These are phyloP conservation scores for Papiliotrema flavescens DNA, from an alignment of 1,284 basidiomycete genomes.

Conservation along the genomic window DNA sequence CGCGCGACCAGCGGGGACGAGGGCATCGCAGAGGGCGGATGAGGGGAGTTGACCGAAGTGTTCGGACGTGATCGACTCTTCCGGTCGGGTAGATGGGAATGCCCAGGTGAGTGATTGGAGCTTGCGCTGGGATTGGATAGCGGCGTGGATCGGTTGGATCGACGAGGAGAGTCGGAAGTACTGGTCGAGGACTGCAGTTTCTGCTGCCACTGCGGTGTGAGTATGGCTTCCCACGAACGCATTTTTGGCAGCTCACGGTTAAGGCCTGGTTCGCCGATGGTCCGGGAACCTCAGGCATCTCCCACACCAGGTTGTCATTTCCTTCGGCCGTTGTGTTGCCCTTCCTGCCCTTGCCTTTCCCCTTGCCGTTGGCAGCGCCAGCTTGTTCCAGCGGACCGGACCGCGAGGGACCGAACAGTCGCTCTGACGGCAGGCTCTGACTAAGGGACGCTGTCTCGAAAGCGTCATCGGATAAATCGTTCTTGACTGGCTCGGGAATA, in stretches of 20 bases:
- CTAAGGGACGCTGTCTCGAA: constrained; percentile 24
- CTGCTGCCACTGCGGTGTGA: constrained; percentile 37
- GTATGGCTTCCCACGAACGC: constrained; percentile 1
- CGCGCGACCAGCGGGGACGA: constrained; percentile 13
- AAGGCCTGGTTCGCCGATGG: constrained; percentile 17
- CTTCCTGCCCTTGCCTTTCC: constrained; percentile 10
- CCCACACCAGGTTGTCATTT: constrained; percentile 36
- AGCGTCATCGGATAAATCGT: neutral
- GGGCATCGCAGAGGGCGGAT: neutral
- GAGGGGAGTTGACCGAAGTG: neutral
- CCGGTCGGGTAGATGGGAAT: neutral
- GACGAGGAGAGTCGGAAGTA: constrained; percentile 3
- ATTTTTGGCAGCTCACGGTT: constrained; percentile 21
- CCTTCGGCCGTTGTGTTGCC: constrained; percentile 7
- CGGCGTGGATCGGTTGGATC: constrained; percentile 4
- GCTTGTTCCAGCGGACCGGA: neutral
- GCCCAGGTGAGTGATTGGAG: neutral
- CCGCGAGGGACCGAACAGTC: constrained; percentile 1
- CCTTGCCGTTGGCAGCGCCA: neutral
- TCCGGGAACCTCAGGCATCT: constrained; percentile 32
- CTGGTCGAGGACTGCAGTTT: constrained; percentile 22
- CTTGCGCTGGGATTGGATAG: neutral
- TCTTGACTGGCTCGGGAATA: neutral
- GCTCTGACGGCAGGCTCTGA: constrained; percentile 17
- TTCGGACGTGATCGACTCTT: neutral